A percentile compares a stretch with the other conserved stretches of the same genome.
phyloP scores from a whole-genome alignment of 768 basidiomycete species.

The Boletus patriciae region DNA sequence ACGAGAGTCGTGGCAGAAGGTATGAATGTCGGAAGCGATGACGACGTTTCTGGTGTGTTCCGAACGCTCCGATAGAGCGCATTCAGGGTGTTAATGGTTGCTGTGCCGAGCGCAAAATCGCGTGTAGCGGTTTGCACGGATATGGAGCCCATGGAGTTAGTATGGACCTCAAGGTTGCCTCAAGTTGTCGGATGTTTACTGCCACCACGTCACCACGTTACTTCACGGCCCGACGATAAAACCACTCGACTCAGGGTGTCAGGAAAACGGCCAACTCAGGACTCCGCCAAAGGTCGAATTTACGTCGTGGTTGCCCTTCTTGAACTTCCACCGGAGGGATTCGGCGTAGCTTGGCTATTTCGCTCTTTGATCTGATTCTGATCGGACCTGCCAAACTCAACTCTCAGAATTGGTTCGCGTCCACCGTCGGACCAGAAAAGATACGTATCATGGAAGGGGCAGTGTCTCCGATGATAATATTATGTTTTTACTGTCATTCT shows the following conservation, averaged over 20 bases:
- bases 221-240: background rate
- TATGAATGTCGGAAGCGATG: slow-evolving; percentile 17
- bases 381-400: slow-evolving; percentile 7
- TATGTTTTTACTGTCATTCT: background rate
- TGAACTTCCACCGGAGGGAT: background rate
- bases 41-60: background rate
- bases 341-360: background rate
- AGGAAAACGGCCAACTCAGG: too few relatives aligned
- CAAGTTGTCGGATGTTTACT: background rate
- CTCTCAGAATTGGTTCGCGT: background rate
- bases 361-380: background rate
- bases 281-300: too few relatives aligned
- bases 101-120: background rate
- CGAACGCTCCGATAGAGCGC: background rate
- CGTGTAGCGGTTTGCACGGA: slow-evolving; percentile 5
- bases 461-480: background rate
- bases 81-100: slow-evolving; percentile 10
- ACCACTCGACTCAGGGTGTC: slow-evolving; percentile 3
- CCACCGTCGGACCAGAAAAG: background rate
- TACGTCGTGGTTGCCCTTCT: too few relatives aligned
- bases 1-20: slow-evolving; percentile 13
- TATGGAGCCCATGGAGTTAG: background rate
- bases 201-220: slow-evolving; percentile 9
- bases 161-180: too few relatives aligned
- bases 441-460: background rate